Evolutionary conservation across 345 rosid species (phyloP).

Genomic region (Psidium friedrichsthalianum): DNA sequence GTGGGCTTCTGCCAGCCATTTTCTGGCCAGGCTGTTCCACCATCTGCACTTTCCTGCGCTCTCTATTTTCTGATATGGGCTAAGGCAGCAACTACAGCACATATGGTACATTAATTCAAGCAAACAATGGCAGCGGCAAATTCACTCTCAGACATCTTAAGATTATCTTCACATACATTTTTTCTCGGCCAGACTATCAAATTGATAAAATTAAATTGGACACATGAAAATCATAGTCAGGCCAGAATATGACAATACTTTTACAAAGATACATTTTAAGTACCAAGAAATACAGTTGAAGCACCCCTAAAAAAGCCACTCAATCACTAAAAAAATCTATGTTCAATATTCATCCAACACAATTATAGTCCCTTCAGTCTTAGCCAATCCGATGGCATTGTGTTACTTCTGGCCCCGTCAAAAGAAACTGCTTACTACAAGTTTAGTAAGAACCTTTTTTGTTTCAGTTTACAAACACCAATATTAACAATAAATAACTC

Average conservation of each 20-base stretch:
- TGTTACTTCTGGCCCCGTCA: neutral
- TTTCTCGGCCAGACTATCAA: neutral
- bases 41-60: constrained; percentile 86
- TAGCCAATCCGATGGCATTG: neutral
- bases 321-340: neutral
- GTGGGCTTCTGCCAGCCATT: constrained; percentile 57
- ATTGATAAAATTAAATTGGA: neutral
- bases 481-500: neutral
- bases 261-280: neutral
- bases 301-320: neutral
- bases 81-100: constrained; percentile 30
- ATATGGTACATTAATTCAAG: neutral
- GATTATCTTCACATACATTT: neutral
- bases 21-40: constrained; percentile 98
- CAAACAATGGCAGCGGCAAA: neutral
- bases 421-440: neutral
- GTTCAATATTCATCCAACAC: neutral
- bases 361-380: neutral
- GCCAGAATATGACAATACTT: neutral
- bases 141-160: neutral
- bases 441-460: neutral
- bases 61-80: constrained; percentile 63
- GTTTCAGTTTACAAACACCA: neutral
- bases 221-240: neutral
- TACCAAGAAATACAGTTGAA: neutral